These are phyloP conservation scores for Papiliotrema terrestris DNA, from an alignment of 1,284 basidiomycete species.

Conservation along the genomic window DNA sequence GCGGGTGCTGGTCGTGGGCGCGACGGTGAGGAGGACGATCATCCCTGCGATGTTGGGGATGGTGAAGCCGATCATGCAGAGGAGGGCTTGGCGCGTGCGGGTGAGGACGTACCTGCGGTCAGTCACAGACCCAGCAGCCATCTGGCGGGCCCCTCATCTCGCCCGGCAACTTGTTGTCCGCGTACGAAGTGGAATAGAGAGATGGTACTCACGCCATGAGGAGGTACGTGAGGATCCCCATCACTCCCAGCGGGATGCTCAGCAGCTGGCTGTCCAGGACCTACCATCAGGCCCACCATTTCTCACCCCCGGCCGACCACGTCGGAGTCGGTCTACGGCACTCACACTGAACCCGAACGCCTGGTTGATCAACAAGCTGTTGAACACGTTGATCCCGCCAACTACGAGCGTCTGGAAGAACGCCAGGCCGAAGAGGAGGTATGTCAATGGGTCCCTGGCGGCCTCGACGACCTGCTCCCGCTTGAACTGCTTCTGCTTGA, in stretches of 20 bases:
- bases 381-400: constrained; percentile 26
- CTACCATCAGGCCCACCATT: neutral
- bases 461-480: constrained; percentile 27
- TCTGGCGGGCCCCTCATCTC: too few relatives aligned
- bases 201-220: constrained; percentile 13
- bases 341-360: constrained; percentile 23
- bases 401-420: constrained; percentile 30
- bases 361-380: constrained; percentile 15
- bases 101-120: constrained; percentile 12
- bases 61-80: constrained; percentile 18
- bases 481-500: constrained; percentile 28
- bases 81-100: constrained; percentile 20
- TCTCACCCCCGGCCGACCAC: neutral
- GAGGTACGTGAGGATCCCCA: constrained; percentile 15
- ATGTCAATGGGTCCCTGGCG: constrained; percentile 27
- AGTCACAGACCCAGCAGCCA: neutral
- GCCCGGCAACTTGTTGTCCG: too few relatives aligned
- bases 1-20: constrained; percentile 13
- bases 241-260: constrained; percentile 18
- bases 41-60: constrained; percentile 30
- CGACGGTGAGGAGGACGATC: constrained; percentile 23
- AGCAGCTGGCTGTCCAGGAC: constrained; percentile 15
- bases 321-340: neutral
- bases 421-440: constrained; percentile 25
- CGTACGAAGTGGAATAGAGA: too few relatives aligned